These are phyloP conservation scores for Flaveria brownii DNA, from an alignment of 129 eudicot species.

Conservation along the genomic window DNA sequence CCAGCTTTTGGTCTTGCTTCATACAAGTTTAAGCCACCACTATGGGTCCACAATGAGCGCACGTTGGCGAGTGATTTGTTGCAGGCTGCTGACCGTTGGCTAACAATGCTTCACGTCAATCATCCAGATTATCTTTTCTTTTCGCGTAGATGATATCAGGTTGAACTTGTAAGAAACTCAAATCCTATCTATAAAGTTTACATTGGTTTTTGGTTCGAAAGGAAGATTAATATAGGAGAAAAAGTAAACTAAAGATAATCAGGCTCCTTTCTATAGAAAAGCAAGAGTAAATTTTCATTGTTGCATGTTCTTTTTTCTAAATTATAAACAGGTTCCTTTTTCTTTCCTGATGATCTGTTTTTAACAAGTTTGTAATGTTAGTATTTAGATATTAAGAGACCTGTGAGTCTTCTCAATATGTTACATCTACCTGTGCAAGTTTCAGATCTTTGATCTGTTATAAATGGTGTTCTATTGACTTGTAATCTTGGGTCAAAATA, in stretches of 20 bases:
- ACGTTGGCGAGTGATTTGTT: conserved; percentile 53
- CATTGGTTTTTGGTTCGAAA: conserved; percentile 5
- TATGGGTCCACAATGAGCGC: conserved; percentile 61
- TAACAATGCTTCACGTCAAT: conserved; percentile 60
- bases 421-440: no score
- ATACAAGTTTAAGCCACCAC: conserved; percentile 62
- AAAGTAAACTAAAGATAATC: background rate
- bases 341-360: conserved; percentile 29
- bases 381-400: background rate
- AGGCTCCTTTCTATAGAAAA: background rate
- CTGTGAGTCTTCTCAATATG: background rate
- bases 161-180: conserved; percentile 18
- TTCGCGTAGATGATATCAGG: conserved; percentile 53
- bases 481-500: background rate
- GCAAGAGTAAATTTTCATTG: conserved; percentile 19
- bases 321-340: conserved; percentile 27
- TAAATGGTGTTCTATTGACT: background rate
- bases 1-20: conserved; percentile 86
- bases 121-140: conserved; percentile 88
- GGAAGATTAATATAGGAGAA: background rate
- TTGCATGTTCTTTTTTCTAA: conserved; percentile 15
- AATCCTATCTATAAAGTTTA: conserved; percentile 13
- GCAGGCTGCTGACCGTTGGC: conserved; percentile 70
- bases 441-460: background rate
- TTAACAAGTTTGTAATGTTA: conserved; percentile 21